Base-by-base conservation (phyloP, 768 basidiomycete genomes). In the Pholiota conissans region DNA sequence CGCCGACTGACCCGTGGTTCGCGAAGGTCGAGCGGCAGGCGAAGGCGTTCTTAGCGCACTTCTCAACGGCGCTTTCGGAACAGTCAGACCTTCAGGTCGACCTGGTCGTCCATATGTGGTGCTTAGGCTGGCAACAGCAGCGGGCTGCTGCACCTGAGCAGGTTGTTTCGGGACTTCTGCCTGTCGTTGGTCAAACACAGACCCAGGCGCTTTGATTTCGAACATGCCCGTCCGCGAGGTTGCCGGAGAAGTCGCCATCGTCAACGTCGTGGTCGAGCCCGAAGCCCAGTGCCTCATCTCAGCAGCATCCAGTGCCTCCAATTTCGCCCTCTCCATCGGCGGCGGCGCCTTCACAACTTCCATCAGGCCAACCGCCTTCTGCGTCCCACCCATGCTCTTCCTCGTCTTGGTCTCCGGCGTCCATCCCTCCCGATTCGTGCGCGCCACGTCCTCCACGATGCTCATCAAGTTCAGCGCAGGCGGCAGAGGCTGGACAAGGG, bases 1-100 rank as follows among this genome's bases (percentile, higher is more conserved):
- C 26, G 10, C 28, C 5, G 39, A 8, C 3, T 27, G 24, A 20
- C 22, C 26, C n/a, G 14, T 28, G 45, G 24, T 48, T 10, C 28
- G 55, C 39, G 22, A 11, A 18, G 28, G 24, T n/a, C 59, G 0
- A 66, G 67, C 49, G 67, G 56, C 62, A 7, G 84, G 83, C 22
- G 83, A 83, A 8, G 82, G 79, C 24, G 79, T 78, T 47, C 82
- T 80, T 71, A 91, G 60, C 22, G 87, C 89, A 53, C 87, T 89
- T 53, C 81, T 76, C 29, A 91, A 64, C 0, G 88, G 87, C 26
- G 74, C 67, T 67, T 78, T 51, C 32, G 28, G 22, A 20, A 22
- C 26, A 27, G 2, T 37, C 27, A 29, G 27, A 27, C 18, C 37
- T 45, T 7, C 14, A 30, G 29, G 22, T n/a, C n/a, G n/a, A n/a